phyloP scores from a whole-genome alignment of 2,329 filamentous ascomycete genomes.

The Teratosphaeria pseudoeucalypti region DNA sequence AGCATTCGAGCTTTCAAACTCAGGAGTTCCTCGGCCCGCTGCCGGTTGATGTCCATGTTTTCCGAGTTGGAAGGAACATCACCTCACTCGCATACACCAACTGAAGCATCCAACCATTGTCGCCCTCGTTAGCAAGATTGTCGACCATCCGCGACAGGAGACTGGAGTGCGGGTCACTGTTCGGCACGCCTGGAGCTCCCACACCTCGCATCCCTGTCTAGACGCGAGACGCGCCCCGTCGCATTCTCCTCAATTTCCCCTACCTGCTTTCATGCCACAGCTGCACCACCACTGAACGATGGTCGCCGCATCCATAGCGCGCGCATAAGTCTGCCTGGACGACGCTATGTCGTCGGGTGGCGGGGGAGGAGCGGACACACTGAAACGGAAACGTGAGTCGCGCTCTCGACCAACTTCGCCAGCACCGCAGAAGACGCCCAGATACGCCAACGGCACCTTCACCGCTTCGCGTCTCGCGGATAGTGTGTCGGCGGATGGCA shows the following conservation, averaged over 20 bases:
- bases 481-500: slow-evolving; percentile 1
- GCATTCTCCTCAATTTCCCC: neutral
- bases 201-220: neutral
- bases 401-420: neutral
- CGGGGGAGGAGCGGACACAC: neutral
- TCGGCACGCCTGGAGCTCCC: neutral
- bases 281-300: neutral
- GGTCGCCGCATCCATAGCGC: neutral
- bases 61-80: neutral
- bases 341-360: neutral
- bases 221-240: neutral
- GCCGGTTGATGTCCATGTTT: neutral
- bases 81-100: neutral
- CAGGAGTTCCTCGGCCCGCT: neutral
- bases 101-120: neutral
- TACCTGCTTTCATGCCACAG: neutral
- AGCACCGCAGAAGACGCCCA: slow-evolving; percentile 6
- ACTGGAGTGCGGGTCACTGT: neutral
- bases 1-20: neutral
- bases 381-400: slow-evolving; percentile 19
- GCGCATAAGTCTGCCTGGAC: neutral
- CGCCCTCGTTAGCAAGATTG: neutral
- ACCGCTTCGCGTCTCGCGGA: slow-evolving; percentile 1
- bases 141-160: neutral
- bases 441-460: slow-evolving; percentile 4